A percentile compares a stretch with the other conserved stretches of the same genome.
Conservation (phyloP, 495 filamentous ascomycete genomes). For the Hypoxylon lenormandii region DNA sequence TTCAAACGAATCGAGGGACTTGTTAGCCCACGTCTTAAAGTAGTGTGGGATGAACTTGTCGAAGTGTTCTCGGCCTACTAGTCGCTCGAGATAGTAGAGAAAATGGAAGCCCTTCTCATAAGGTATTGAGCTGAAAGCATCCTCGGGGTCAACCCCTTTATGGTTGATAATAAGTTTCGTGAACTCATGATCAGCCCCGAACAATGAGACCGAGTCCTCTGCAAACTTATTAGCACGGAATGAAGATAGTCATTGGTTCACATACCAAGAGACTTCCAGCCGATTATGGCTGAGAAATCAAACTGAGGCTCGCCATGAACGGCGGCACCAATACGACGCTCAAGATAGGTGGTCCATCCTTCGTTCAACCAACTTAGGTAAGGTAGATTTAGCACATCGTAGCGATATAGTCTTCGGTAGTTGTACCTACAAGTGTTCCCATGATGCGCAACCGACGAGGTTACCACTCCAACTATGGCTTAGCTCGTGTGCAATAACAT, state of each 20-base stretch:
- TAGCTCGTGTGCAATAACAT: slow-evolving; percentile 96
- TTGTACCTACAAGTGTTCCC: slow-evolving; percentile 83
- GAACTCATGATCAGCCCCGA: slow-evolving; percentile 85
- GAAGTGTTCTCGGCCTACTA: slow-evolving; percentile 86
- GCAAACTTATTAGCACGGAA: slow-evolving; percentile 50
- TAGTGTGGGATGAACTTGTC: slow-evolving; percentile 96
- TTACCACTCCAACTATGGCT: slow-evolving; percentile 94
- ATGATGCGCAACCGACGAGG: slow-evolving; percentile 86
- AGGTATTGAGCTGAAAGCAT: slow-evolving; percentile 89
- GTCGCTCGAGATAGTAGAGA: slow-evolving; percentile 83
- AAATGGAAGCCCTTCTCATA: slow-evolving; percentile 74
- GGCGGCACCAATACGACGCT: slow-evolving; percentile 76
- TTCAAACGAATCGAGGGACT: slow-evolving; percentile 89
- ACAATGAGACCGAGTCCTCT: slow-evolving; percentile 79
- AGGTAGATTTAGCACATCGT: slow-evolving; percentile 23
- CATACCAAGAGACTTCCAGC: slow-evolving; percentile 72
- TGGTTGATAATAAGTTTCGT: slow-evolving; percentile 89
- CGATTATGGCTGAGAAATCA: slow-evolving; percentile 92
- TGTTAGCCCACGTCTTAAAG: slow-evolving; percentile 81
- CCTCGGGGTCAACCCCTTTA: slow-evolving; percentile 91
- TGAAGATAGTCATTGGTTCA: slow-evolving; percentile 10
- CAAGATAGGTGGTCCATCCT: slow-evolving; percentile 94
- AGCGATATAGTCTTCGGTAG: background rate
- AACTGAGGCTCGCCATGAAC: slow-evolving; percentile 84
- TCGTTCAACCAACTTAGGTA: slow-evolving; percentile 83